Evolutionary conservation across 139 green algal genomes (phyloP), one percentile per base, ranked within the genome.

Genomic region (Closterium sp.): DNA sequence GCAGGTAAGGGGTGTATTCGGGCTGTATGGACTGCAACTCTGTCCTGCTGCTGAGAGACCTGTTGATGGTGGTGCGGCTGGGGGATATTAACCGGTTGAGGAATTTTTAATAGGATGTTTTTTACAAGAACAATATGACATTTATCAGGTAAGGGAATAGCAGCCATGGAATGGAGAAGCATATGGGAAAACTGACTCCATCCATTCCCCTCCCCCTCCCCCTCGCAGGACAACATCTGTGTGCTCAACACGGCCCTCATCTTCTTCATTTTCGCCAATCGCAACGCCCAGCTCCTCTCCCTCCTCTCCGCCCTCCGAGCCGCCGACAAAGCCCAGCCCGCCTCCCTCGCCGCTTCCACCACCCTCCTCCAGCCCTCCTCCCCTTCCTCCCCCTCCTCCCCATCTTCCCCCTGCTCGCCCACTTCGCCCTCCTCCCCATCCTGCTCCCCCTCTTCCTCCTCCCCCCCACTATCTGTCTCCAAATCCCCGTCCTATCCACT

Each of bases 151-250:
- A n/a, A 76, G 55, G 55, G 55, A n/a, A n/a, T n/a, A n/a, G n/a
- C n/a, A n/a, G n/a, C n/a, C n/a, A n/a, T n/a, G n/a, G n/a, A n/a
- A n/a, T n/a, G n/a, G n/a, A n/a, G n/a, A n/a, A n/a, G n/a, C n/a
- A n/a, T n/a, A n/a, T n/a, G n/a, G n/a, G n/a, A n/a, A n/a, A n/a
- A n/a, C n/a, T n/a, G n/a, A n/a, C n/a, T n/a, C n/a, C n/a, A n/a
- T n/a, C n/a, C n/a, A n/a, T n/a, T n/a, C n/a, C n/a, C n/a, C n/a
- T n/a, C n/a, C n/a, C n/a, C n/a, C 81, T 25, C 21, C n/a, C 21
- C 81, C 81, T 32, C 34, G 84, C 91, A 94, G 92, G 92, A 94
- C 87, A 94, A 94, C 90, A 94, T 94, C 43, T 94, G 92, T 33
- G 92, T 94, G 12, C 85, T 94, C 12, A 94, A 94, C 88, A 94